Percentiles rank a stretch among this genome's conserved stretches.
Conservation (phyloP, 2,329 filamentous ascomycete genomes). For the Nothophoma quercina region DNA sequence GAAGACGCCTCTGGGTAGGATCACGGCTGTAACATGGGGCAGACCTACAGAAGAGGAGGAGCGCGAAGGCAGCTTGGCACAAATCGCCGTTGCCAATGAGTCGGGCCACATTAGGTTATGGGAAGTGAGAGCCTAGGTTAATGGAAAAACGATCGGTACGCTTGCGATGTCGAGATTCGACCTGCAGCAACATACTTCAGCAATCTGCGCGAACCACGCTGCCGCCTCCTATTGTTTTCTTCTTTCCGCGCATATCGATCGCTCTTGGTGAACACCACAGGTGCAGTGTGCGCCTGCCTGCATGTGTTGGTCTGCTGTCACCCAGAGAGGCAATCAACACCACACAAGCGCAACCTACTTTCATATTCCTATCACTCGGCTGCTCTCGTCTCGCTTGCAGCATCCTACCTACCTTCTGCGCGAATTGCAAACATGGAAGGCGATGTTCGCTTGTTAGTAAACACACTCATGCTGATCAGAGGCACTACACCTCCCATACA, state of each 20-base stretch:
- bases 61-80: constrained; percentile 64
- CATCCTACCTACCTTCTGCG: neutral
- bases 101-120: constrained; percentile 86
- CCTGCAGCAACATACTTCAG: neutral
- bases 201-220: neutral
- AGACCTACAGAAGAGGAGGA: constrained; percentile 58
- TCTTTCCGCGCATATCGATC: no score
- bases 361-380: neutral
- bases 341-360: neutral
- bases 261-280: neutral
- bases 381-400: neutral
- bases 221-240: no score
- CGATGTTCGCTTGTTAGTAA: neutral
- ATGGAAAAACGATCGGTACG: neutral
- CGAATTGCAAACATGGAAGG: constrained; percentile 4
- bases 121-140: constrained; percentile 63
- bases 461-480: neutral
- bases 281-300: neutral
- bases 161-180: neutral
- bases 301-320: neutral
- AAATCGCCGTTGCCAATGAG: constrained; percentile 89
- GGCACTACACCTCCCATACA: neutral
- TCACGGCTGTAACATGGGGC: constrained; percentile 66
- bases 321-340: neutral
- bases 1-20: constrained; percentile 84